Evolutionary conservation across 2,329 filamentous ascomycete genomes (phyloP), one percentile per base, ranked within the genome.

Genomic region (Cladosporium sp.): DNA sequence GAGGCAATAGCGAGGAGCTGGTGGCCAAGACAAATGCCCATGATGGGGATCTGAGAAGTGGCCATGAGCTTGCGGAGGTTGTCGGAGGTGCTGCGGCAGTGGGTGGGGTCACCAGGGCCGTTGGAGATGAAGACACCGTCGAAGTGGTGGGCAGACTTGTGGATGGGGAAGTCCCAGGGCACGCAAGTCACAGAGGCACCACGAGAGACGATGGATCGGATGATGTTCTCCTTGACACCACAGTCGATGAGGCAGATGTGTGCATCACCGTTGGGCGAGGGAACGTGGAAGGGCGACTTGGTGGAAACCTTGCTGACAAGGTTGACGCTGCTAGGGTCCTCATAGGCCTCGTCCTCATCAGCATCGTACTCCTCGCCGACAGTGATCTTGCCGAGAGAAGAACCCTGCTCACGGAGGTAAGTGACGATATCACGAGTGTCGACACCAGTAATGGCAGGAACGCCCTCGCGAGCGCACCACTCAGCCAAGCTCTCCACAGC

Each of bases 111-210:
- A 82, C 95, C 95, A 30, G 95, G 95, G 67, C 95, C 95, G 82
- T 99, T 99, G 81, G 93, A 97, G 83, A 98, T 97, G 86, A 99
- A 99, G 76, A 99, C 89, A 76, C 95, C 95, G 74, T 99, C 95
- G 74, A 97, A 98, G 85, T 98, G 93, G 80, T 96, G 91, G 65
- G 95, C 91, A 43, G 97, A 91, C 86, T 98, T 97, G 86, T 98
- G 93, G 78, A 99, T 95, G 62, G 93, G 94, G 83, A 95, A 98
- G 83, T 98, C 89, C 81, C 91, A 97, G 66, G 95, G 95, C 84
- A 99, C 96, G 74, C 92, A 91, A 48, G 95, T 98, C 69, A 96
- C 91, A 69, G 91, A 93, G 63, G 93, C 92, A 67, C 95, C 95
- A 69, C 95, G 93, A 80, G 87, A 89, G 76, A 98, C 93, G 67